Base-by-base conservation (phyloP, 805 yeast species). In the Helenozyma baotianmanensis region DNA sequence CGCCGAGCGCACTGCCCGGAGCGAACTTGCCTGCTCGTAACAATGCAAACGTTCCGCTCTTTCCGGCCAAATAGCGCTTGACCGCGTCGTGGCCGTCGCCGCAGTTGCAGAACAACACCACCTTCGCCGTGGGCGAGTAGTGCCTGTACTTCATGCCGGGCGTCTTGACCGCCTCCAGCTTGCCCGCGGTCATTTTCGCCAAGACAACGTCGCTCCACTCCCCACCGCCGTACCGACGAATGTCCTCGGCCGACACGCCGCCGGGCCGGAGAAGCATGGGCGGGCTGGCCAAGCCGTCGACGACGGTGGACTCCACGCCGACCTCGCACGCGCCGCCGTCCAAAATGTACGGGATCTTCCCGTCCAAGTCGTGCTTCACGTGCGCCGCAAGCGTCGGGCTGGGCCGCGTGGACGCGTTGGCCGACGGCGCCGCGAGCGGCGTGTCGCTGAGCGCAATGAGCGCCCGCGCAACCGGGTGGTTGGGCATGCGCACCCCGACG, bases 61-160 rank as follows among this genome's bases (percentile, higher is more conserved):
- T 35, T 3, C 42, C 39, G 2, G 31, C 18, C 11, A 64, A 31
- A 32, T 54, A 63, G 3, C 45, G 35, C 11, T 50, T 28, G 4
- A 75, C 45, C 1, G 62, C 68, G 1, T 38, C 30, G 2, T 37
- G 43, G 0, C 79, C 74, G 35, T 73, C 65, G 0, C 64, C 67
- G 29, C 76, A 64, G 16, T 76, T 70, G 15, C 66, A 58, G 41
- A 87, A 76, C 4, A 89, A 57, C 0, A 82, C 63, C 3, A 92
- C 97, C 38, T 73, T 77, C 0, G 97, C 96, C 2, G 72, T 72
- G 3, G 98, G 98, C 0, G 96, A 84, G 56, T 92, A 92, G 56
- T 92, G 98, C 46, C 84, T 79, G 55, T 92, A 92, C 53, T 92
- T 92, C 98, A 92, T 92, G 0, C 98, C 98, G 0, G 98, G 98